Conservation (phyloP, 2,329 filamentous ascomycete species). For the Pestalotiopsis sp. region DNA sequence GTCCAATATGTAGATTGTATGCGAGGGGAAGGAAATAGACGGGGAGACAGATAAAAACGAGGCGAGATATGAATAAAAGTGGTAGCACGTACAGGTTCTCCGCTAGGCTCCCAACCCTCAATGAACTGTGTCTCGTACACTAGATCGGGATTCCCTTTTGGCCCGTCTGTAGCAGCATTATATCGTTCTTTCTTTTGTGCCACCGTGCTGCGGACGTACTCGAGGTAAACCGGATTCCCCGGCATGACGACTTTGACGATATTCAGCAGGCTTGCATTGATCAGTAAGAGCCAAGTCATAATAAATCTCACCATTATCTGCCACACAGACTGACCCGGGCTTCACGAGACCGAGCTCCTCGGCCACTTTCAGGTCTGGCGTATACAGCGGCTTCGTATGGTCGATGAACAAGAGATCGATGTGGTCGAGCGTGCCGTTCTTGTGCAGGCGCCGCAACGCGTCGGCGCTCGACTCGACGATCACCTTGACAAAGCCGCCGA, state of each 20-base stretch:
- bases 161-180: constrained; percentile 28
- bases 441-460: constrained; percentile 64
- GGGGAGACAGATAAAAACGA: not conserved
- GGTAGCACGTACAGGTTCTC: constrained; percentile 56
- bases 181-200: constrained; percentile 58
- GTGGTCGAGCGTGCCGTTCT: constrained; percentile 51
- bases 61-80: not conserved
- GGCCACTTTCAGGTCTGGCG: constrained; percentile 73
- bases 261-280: not conserved
- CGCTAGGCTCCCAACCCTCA: constrained; percentile 69
- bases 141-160: constrained; percentile 62
- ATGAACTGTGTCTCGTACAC: constrained; percentile 67
- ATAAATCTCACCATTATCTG: constrained; percentile 57
- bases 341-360: constrained; percentile 69
- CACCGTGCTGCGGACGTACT: constrained; percentile 69
- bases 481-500: constrained; percentile 71
- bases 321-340: constrained; percentile 64
- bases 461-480: constrained; percentile 69
- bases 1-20: not conserved
- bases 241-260: constrained; percentile 59
- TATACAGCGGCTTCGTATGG: constrained; percentile 78
- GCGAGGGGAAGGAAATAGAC: not conserved
- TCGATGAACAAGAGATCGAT: constrained; percentile 80
- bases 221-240: constrained; percentile 70
- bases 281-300: not conserved